Evolutionary conservation across 2,329 filamentous ascomycete species (phyloP), one percentile per base, ranked within the genome.

Genomic region (Aureobasidium sp.): DNA sequence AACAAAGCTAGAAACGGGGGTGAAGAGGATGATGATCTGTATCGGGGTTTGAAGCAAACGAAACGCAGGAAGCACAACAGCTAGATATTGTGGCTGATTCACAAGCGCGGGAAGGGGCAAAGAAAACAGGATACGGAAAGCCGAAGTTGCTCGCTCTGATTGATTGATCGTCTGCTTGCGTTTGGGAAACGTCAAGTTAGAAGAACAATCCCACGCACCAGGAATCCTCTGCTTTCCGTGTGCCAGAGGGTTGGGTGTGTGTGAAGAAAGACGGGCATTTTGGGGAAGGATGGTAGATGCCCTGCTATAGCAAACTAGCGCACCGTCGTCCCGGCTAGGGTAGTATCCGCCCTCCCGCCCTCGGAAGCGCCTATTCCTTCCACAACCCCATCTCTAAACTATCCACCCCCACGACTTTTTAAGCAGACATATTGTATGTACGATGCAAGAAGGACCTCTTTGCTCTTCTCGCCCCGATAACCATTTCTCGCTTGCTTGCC

Each of bases 51-150:
- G 54, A 21, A 57, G 54, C 54, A 57, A 57, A 57, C 54, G 54
- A 47, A 55, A 33, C 33, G 25, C n/a, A n/a, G 27, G 51, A 55
- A 57, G 54, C 54, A 57, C 54, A 31, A 57, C 54, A 57, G 42
- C 29, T 13, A 25, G 27, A 57, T 43, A 55, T 25, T 55, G 53
- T 42, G 40, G 53, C 53, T 57, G 53, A 25, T 45, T 57, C 27
- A 40, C 19, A 45, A 42, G n/a, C 38, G 33, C 54, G 42, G 31
- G 42, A 47, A 27, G 19, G 7, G n/a, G n/a, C 17, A 37, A 42
- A 31, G 21, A 43, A 3, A 37, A 17, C 4, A 29, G n/a, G 29
- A 33, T 35, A 35, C 53, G 53, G 33, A n/a, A n/a, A 15, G 10
- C 3, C 11, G 25, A 25, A 8, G 27, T 47, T 47, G 31, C 54